Conservation (phyloP, 108 stramenopile genomes). For the Skeletonema costatum region DNA sequence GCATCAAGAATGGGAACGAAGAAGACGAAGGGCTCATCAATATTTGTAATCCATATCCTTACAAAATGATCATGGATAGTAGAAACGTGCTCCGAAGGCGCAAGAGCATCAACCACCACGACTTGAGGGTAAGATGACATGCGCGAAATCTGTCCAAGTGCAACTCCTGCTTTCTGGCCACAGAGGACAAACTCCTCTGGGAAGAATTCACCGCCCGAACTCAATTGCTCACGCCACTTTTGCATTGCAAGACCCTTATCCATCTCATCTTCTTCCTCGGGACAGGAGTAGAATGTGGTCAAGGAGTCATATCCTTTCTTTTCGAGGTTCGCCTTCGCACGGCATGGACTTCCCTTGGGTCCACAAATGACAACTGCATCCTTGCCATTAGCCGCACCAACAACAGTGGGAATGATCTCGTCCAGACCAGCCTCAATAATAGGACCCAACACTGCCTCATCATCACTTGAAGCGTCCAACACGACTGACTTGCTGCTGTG, state of each 20-base stretch:
- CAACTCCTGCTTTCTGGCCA: no score
- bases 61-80: conserved; percentile 18
- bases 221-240: conserved; percentile 35
- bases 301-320: conserved; percentile 21
- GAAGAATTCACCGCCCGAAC: conserved; percentile 5
- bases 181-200: background rate
- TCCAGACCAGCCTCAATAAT: conserved; percentile 41
- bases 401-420: conserved; percentile 20
- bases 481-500: conserved; percentile 20
- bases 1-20: conserved; percentile 39
- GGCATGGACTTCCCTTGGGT: conserved; percentile 23
- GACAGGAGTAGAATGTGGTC: conserved; percentile 32
- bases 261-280: conserved; percentile 20
- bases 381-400: conserved; percentile 1
- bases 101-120: no score
- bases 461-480: conserved; percentile 25
- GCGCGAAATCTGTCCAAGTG: no score
- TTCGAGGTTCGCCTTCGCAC: conserved; percentile 31
- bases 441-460: conserved; percentile 25
- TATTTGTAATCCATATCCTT: conserved; percentile 11
- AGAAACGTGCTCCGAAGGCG: no score
- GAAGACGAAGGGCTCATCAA: conserved; percentile 24
- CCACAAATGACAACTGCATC: conserved; percentile 33
- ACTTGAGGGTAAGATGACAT: no score
- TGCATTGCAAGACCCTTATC: conserved; percentile 16